These are phyloP conservation scores for Amanita jacksonii DNA, from an alignment of 768 basidiomycete species.

Conservation along the genomic window DNA sequence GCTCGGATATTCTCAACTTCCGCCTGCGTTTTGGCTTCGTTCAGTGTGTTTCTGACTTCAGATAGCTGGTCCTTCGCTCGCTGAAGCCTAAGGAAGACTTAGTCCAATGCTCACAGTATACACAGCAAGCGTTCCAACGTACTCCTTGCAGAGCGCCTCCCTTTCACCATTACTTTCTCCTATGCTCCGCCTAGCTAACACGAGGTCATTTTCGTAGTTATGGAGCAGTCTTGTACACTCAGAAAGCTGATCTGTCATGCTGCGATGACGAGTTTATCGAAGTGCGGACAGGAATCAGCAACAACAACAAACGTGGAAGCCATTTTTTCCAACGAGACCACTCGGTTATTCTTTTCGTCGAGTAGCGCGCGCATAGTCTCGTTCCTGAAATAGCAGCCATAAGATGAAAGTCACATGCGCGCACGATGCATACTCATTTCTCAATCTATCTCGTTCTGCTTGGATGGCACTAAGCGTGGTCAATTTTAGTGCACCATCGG, in stretches of 20 bases:
- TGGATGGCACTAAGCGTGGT: neutral
- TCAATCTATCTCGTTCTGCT: neutral
- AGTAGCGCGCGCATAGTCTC: neutral
- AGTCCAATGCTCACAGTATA: neutral
- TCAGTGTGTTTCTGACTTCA: neutral
- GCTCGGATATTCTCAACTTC: neutral
- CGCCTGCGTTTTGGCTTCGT: neutral
- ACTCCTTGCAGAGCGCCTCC: neutral
- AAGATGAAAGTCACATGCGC: neutral
- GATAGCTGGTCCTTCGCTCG: neutral
- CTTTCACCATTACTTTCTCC: neutral
- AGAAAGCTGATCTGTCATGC: neutral
- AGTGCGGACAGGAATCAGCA: neutral
- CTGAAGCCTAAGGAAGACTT: neutral
- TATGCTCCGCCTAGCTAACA: neutral
- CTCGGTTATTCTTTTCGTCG: neutral
- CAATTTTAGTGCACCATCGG: neutral
- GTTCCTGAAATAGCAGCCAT: neutral
- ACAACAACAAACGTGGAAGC: neutral
- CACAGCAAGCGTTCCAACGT: neutral
- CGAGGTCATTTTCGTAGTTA: neutral
- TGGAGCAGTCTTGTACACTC: neutral
- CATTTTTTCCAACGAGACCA: neutral
- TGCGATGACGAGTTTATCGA: neutral
- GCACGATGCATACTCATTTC: neutral